Evolutionary conservation across 257 asterid species (phyloP).

Genomic region (Schizonepeta tenuifolia): DNA sequence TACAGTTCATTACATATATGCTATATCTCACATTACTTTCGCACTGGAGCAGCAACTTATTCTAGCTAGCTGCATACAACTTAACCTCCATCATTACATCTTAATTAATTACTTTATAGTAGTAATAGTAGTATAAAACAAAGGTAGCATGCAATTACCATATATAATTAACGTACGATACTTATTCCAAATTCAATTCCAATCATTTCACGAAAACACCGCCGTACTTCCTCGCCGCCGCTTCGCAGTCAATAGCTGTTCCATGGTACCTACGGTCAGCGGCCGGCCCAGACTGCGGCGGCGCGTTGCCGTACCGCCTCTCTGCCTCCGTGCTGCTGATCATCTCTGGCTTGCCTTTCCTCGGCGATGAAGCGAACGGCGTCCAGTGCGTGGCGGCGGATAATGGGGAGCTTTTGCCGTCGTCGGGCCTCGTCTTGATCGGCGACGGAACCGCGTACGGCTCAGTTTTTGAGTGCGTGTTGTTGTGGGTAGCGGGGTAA

Average conservation of each 20-base stretch:
- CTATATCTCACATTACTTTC: too few relatives aligned
- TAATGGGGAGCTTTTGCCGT: constrained; percentile 23
- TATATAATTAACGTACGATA: too few relatives aligned
- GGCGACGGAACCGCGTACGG: constrained; percentile 29
- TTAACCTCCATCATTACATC: not conserved
- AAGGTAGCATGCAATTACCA: not conserved
- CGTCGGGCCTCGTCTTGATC: constrained; percentile 20
- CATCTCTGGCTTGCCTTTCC: constrained; percentile 18
- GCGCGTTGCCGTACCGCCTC: constrained; percentile 24
- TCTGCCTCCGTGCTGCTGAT: constrained; percentile 32
- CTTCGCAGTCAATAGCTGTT: constrained; percentile 32
- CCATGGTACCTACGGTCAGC: not conserved
- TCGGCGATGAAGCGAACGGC: constrained; percentile 2
- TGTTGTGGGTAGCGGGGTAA: too few relatives aligned
- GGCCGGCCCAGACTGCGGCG: not conserved
- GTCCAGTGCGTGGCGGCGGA: not conserved
- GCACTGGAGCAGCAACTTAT: not conserved
- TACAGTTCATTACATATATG: too few relatives aligned
- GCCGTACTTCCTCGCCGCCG: constrained; percentile 40
- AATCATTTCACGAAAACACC: constrained; percentile 35
- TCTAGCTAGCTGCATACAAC: not conserved
- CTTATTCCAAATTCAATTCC: not conserved
- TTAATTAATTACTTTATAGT: too few relatives aligned
- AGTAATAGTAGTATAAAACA: not conserved
- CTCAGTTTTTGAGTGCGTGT: not conserved